A percentile compares a stretch with the other conserved stretches of the same genome.
phyloP scores from a whole-genome alignment of 2,329 filamentous ascomycete genomes.

The Davidsoniella australis region DNA sequence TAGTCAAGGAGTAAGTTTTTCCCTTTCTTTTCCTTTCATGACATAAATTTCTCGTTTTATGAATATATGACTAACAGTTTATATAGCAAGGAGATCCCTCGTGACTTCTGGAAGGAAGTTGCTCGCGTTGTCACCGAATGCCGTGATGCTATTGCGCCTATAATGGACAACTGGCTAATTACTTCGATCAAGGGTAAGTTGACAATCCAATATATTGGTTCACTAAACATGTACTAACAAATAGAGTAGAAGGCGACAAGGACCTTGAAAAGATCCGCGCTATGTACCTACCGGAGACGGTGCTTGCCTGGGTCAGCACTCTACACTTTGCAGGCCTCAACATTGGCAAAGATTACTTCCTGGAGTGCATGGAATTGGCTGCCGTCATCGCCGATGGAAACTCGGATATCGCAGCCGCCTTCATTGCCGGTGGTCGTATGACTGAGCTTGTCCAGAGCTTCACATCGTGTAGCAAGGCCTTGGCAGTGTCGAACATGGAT shows the following conservation, averaged over 20 bases:
- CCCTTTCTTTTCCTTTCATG: background rate
- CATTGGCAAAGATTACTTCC: slow-evolving; percentile 56
- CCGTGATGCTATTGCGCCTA: slow-evolving; percentile 38
- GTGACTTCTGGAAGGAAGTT: slow-evolving; percentile 38
- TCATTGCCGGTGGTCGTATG: slow-evolving; percentile 50
- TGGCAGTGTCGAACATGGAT: slow-evolving; percentile 38
- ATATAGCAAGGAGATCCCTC: slow-evolving; percentile 20
- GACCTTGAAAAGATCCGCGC: slow-evolving; percentile 51
- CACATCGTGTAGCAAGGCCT: slow-evolving; percentile 58
- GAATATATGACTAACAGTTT: background rate
- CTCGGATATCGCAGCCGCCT: slow-evolving; percentile 47
- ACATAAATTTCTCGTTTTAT: background rate
- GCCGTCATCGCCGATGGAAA: slow-evolving; percentile 54
- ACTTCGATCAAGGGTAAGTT: slow-evolving; percentile 35
- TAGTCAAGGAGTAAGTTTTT: slow-evolving; percentile 33
- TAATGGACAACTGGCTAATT: slow-evolving; percentile 50
- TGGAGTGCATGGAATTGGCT: slow-evolving; percentile 77
- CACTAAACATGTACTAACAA: slow-evolving; percentile 1
- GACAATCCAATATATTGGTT: background rate
- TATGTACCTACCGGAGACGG: slow-evolving; percentile 68
- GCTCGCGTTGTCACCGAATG: slow-evolving; percentile 35
- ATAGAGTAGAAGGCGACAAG: slow-evolving; percentile 33
- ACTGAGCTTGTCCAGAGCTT: slow-evolving; percentile 61
- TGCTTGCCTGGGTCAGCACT: slow-evolving; percentile 68
- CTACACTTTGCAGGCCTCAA: slow-evolving; percentile 63